phyloP scores from a whole-genome alignment of 148 eudicot genomes.

The Nepenthes gracilis region DNA sequence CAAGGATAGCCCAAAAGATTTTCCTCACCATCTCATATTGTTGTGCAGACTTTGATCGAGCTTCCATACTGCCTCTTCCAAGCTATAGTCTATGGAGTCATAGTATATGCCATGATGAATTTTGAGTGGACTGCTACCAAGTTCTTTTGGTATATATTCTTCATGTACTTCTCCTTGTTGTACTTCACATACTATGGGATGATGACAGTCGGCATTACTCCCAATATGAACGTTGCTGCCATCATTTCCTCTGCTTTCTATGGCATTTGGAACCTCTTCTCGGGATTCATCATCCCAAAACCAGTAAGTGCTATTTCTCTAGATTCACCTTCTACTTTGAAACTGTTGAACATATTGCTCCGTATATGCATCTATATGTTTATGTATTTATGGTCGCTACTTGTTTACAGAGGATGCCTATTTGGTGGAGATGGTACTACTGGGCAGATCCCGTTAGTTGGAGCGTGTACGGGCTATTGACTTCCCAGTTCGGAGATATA shows the following conservation, averaged over 20 bases:
- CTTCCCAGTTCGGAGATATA: slow-evolving; percentile 39
- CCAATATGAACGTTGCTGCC: slow-evolving; percentile 44
- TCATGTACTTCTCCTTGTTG: slow-evolving; percentile 57
- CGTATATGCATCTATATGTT: neutral
- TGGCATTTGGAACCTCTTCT: slow-evolving; percentile 34
- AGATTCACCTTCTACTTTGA: neutral
- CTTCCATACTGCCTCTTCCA: slow-evolving; percentile 48
- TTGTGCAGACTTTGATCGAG: slow-evolving; percentile 46
- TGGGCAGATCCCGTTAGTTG: slow-evolving; percentile 26
- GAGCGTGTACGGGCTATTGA: slow-evolving; percentile 35
- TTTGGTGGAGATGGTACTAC: slow-evolving; percentile 58
- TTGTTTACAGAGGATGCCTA: slow-evolving; percentile 55
- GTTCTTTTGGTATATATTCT: slow-evolving; percentile 49
- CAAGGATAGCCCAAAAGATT: neutral
- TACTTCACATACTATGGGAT: slow-evolving; percentile 63
- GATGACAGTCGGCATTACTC: slow-evolving; percentile 65
- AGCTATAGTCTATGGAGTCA: slow-evolving; percentile 32
- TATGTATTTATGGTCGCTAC: neutral
- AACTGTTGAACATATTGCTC: neutral
- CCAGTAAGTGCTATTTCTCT: slow-evolving; percentile 19
- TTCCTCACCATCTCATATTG: neutral
- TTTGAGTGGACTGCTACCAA: slow-evolving; percentile 47
- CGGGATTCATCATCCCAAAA: slow-evolving; percentile 36
- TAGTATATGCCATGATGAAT: slow-evolving; percentile 55
- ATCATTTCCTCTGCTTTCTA: slow-evolving; percentile 53